phyloP scores from a whole-genome alignment of 108 stramenopile genomes.

The Pseudonitzschia multistriata region DNA sequence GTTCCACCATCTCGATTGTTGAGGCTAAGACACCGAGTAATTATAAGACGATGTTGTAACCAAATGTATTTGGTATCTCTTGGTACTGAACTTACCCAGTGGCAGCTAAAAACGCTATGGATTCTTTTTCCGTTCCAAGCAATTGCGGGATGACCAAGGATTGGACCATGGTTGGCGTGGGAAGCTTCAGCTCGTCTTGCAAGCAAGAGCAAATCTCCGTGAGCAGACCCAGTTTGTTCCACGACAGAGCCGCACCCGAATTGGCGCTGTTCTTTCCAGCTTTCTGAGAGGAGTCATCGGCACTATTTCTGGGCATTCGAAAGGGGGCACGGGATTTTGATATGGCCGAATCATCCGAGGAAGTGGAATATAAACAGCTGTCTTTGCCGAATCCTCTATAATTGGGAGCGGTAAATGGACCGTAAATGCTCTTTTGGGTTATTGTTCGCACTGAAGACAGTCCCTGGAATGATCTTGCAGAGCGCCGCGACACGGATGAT shows the following conservation, averaged over 20 bases:
- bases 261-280: conserved; percentile 6
- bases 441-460: background rate
- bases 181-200: conserved; percentile 27
- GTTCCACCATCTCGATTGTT: no score
- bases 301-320: conserved; percentile 39
- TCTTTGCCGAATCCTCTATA: background rate
- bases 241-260: conserved; percentile 21
- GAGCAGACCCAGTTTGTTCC: conserved; percentile 68
- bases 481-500: background rate
- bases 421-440: background rate
- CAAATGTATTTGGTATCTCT: no score
- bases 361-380: background rate
- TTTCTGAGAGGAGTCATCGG: conserved; percentile 39
- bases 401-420: background rate
- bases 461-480: background rate
- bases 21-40: no score
- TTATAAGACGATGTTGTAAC: no score
- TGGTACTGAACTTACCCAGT: conserved; percentile 74
- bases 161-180: conserved; percentile 79
- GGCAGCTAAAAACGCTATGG: conserved; percentile 77
- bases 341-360: conserved; percentile 31
- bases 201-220: conserved; percentile 58
- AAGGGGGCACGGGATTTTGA: conserved; percentile 45
- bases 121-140: conserved; percentile 33
- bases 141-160: conserved; percentile 72